Conservation (phyloP, 768 basidiomycete species). For the Amanita pseudoporphyria region DNA sequence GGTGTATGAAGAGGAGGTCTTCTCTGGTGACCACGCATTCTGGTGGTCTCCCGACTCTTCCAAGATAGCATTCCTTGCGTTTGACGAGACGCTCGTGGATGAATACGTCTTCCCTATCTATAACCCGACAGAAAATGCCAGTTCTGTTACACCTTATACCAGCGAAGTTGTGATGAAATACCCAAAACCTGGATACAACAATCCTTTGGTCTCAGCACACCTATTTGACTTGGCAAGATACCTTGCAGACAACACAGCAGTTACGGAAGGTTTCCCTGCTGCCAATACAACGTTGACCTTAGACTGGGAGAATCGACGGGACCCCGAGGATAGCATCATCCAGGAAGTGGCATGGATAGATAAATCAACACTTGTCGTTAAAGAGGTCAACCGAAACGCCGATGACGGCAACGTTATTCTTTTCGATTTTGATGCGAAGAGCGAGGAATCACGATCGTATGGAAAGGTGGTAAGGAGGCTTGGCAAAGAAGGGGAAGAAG, state of each 20-base stretch:
- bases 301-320: conserved; percentile 55
- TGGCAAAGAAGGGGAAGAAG: conserved; percentile 77
- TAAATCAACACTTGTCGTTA: conserved; percentile 61
- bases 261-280: conserved; percentile 16
- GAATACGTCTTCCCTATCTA: conserved; percentile 87
- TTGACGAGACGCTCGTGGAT: conserved; percentile 84
- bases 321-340: conserved; percentile 58
- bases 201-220: conserved; percentile 76
- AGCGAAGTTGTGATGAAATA: conserved; percentile 64
- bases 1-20: conserved; percentile 96
- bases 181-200: conserved; percentile 85
- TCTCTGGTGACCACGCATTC: conserved; percentile 58
- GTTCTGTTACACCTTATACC: conserved; percentile 73
- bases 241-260: conserved; percentile 23
- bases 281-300: conserved; percentile 44
- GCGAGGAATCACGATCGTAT: conserved; percentile 18
- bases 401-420: conserved; percentile 70
- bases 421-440: conserved; percentile 44
- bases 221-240: conserved; percentile 71
- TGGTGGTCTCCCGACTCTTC: conserved; percentile 87
- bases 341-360: conserved; percentile 86
- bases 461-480: conserved; percentile 65
- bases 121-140: conserved; percentile 69
- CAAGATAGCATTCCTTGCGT: conserved; percentile 74
- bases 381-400: conserved; percentile 82